A percentile compares a stretch with the other conserved stretches of the same genome.
These are phyloP conservation scores for Aspergillus cavernicola DNA, from an alignment of 495 filamentous ascomycete species.

Conservation along the genomic window DNA sequence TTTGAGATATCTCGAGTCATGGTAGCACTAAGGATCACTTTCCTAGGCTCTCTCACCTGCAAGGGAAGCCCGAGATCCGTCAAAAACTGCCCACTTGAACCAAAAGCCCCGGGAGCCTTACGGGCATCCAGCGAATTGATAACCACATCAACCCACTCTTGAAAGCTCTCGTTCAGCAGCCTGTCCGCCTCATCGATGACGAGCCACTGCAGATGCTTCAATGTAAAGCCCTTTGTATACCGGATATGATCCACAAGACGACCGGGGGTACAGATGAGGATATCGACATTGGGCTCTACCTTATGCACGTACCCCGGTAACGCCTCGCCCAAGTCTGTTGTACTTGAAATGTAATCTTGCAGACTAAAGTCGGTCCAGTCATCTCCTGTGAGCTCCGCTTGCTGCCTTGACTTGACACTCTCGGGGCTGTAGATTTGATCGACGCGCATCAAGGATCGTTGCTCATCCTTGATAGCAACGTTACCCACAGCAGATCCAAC, in stretches of 20 bases:
- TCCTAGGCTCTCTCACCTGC: conserved; percentile 48
- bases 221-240: conserved; percentile 73
- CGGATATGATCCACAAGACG: conserved; percentile 87
- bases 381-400: conserved; percentile 35
- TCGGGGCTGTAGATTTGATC: conserved; percentile 59
- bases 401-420: conserved; percentile 42
- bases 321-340: conserved; percentile 37
- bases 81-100: conserved; percentile 39
- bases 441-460: conserved; percentile 57
- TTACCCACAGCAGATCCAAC: conserved; percentile 81
- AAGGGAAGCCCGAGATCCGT: conserved; percentile 34
- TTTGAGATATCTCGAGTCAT: conserved; percentile 88
- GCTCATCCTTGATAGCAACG: conserved; percentile 71
- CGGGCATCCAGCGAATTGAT: conserved; percentile 58
- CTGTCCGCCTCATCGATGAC: conserved; percentile 94
- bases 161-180: conserved; percentile 84
- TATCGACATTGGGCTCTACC: conserved; percentile 69
- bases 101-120: conserved; percentile 47
- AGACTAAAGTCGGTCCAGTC: conserved; percentile 49
- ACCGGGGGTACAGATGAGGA: conserved; percentile 90
- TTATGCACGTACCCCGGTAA: conserved; percentile 59
- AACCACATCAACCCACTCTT: conserved; percentile 80
- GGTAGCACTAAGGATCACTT: conserved; percentile 85
- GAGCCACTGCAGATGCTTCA: conserved; percentile 75
- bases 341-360: conserved; percentile 37